These are phyloP conservation scores for Arthromyces matolae DNA, from an alignment of 768 basidiomycete genomes.

Conservation along the genomic window DNA sequence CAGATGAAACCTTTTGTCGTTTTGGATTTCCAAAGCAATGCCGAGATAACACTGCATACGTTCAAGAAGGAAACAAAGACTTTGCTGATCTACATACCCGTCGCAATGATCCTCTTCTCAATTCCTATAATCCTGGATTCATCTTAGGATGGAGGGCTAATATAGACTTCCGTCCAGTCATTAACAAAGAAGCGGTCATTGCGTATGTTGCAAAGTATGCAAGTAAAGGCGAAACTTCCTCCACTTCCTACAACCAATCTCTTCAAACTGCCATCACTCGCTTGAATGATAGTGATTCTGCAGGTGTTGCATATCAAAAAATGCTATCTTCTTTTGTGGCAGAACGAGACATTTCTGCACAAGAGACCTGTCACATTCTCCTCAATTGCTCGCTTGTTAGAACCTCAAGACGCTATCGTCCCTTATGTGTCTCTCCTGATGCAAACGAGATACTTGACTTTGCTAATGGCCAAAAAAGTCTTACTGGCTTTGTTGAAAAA, in stretches of 20 bases:
- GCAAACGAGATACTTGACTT: conserved; percentile 3
- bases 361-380: conserved; percentile 10
- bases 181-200: conserved; percentile 9
- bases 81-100: conserved; percentile 12
- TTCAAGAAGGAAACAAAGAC: neutral
- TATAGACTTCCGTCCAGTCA: conserved; percentile 15
- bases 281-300: conserved; percentile 6
- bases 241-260: neutral
- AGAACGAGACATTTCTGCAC: conserved; percentile 8
- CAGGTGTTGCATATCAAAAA: conserved; percentile 10
- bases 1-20: conserved; percentile 4
- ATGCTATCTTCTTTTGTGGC: conserved; percentile 11
- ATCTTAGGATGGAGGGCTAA: conserved; percentile 22
- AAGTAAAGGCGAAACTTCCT: conserved; percentile 8
- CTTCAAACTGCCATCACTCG: conserved; percentile 6
- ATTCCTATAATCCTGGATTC: conserved; percentile 16
- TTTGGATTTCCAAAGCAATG: conserved; percentile 16
- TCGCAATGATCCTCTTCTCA: conserved; percentile 20
- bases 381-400: conserved; percentile 4
- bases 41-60: neutral
- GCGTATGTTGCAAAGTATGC: conserved; percentile 12
- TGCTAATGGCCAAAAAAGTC: neutral
- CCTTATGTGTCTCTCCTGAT: conserved; percentile 9
- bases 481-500: neutral
- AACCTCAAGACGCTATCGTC: neutral